Evolutionary conservation across 306 rosid species (phyloP).

Genomic region (Fagus sylvatica): DNA sequence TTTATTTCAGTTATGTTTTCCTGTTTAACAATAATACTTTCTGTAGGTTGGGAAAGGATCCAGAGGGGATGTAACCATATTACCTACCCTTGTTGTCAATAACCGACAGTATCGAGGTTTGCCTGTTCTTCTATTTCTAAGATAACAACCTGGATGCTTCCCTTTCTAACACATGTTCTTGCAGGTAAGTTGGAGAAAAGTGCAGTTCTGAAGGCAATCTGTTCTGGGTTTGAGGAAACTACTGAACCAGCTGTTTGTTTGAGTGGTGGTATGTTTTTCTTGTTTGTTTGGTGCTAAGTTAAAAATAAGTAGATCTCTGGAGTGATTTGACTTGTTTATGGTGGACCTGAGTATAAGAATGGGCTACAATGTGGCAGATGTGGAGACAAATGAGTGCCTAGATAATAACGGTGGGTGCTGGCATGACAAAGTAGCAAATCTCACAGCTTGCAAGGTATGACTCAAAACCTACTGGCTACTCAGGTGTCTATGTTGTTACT

Average conservation of each 20-base stretch:
- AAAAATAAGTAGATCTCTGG: neutral
- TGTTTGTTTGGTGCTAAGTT: conserved; percentile 5
- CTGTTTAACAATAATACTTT: conserved; percentile 25
- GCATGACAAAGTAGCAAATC: conserved; percentile 74
- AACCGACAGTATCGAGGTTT: conserved; percentile 97
- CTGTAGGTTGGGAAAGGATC: conserved; percentile 92
- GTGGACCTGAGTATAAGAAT: conserved; percentile 15
- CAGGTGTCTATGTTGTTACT: conserved; percentile 7
- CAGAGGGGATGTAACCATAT: conserved; percentile 95
- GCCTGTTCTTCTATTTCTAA: conserved; percentile 33
- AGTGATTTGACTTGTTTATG: conserved; percentile 20
- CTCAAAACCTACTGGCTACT: conserved; percentile 18
- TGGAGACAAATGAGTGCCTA: conserved; percentile 97
- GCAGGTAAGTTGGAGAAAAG: conserved; percentile 95
- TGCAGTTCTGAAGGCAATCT: conserved; percentile 93
- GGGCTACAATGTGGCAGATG: conserved; percentile 52
- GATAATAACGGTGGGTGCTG: conserved; percentile 96
- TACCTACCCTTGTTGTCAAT: conserved; percentile 98
- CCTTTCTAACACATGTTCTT: conserved; percentile 35
- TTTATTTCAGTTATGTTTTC: conserved; percentile 18
- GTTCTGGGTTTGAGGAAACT: conserved; percentile 98
- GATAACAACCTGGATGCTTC: conserved; percentile 24
- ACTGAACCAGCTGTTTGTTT: conserved; percentile 98
- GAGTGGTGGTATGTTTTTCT: conserved; percentile 70
- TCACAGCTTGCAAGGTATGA: conserved; percentile 95